Base-by-base conservation (phyloP, 2,329 filamentous ascomycete species). In the Paracoccidioides lutzii region DNA sequence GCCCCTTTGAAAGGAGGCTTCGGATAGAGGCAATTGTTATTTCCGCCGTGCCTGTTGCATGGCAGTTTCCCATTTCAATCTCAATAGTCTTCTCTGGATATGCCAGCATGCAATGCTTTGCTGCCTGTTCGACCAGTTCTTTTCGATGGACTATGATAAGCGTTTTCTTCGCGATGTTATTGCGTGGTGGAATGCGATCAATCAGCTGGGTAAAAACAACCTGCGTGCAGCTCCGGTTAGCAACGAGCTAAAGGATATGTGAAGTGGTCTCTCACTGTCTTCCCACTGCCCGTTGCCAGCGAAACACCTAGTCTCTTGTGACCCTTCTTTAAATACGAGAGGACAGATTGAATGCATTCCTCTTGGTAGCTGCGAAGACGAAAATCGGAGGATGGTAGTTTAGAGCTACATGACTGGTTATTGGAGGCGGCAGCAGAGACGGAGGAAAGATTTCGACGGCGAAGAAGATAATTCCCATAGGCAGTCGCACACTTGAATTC, bases 201-300 rank as follows among this genome's bases (percentile, higher is more conserved):
- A 98, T 95, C 48, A 98, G 79, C 67, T 95, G 90, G 10, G 91
- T 97, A 73, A 98, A 98, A 63, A 98, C 90, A 66, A 98, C 84
- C 86, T 89, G 61, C 14, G 12, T n/a, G 22, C 5, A 10, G 35
- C 48, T 42, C 38, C 44, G 14, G 38, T 63, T 22, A 62, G 53
- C 32, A 22, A 54, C n/a, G 12, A 14, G 6, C 38, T 8, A 22
- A 42, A 46, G 45, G 43, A 41, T 14, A 53, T 35, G 52, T 33
- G n/a, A 37, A 51, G 22, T 15, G 46, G 40, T 37, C 22, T 63
- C 78, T 58, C 70, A 88, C 88, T 6, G 90, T 96, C 70, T 96
- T 96, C 5, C 90, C 90, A 59, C 87, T 83, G 0, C 90, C 90
- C 3, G 90, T 96, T 2, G 90, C 90, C 40, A 96, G 70, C 0